phyloP scores from a whole-genome alignment of 768 basidiomycete genomes.

The Tricholoma hemisulphureum region DNA sequence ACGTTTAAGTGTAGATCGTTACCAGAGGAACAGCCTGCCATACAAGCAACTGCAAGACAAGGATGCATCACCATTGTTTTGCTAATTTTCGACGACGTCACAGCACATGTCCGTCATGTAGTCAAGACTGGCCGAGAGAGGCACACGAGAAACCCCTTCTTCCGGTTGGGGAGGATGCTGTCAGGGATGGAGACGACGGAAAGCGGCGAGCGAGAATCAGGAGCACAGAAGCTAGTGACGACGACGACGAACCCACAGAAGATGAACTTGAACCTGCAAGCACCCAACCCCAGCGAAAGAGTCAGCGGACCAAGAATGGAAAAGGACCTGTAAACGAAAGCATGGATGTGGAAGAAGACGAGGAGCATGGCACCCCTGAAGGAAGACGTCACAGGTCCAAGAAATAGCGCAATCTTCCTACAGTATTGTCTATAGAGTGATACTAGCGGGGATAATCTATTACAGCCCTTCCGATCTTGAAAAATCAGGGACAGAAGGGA shows the following conservation, averaged over 20 bases:
- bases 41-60: conserved; percentile 58
- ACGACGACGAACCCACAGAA: conserved; percentile 43
- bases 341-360: conserved; percentile 46
- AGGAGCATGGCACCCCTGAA: conserved; percentile 24
- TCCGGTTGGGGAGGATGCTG: conserved; percentile 69
- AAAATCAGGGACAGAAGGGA: conserved; percentile 11
- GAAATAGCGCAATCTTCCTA: conserved; percentile 14
- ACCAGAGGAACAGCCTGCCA: conserved; percentile 68
- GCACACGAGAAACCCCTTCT: conserved; percentile 43
- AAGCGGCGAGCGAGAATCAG: conserved; percentile 33
- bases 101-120: conserved; percentile 56
- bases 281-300: conserved; percentile 14
- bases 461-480: background rate
- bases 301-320: conserved; percentile 33
- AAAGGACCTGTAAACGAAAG: conserved; percentile 24
- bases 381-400: conserved; percentile 15
- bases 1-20: conserved; percentile 44
- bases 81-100: conserved; percentile 44
- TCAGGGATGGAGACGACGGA: conserved; percentile 56
- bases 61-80: conserved; percentile 68
- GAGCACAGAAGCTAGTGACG: conserved; percentile 39
- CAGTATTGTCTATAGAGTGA: background rate
- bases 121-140: conserved; percentile 58
- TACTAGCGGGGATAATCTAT: conserved; percentile 3
- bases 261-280: conserved; percentile 43